Base-by-base conservation (phyloP, 2,329 filamentous ascomycete genomes). In the Fusarium camptoceras region DNA sequence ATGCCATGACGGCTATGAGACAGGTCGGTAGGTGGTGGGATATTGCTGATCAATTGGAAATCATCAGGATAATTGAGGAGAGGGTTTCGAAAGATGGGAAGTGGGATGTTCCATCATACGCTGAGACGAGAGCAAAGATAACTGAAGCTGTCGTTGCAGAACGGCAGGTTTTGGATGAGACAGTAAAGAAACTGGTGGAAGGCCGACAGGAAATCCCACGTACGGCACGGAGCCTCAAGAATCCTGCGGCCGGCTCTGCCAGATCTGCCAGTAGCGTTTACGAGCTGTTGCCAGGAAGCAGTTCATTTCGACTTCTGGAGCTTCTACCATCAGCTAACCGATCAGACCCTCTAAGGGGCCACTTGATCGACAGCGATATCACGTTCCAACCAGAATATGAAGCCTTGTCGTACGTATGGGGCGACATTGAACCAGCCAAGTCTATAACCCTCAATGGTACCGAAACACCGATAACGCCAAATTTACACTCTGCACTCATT, bases 341-440 rank as follows among this genome's bases (percentile, higher is more conserved):
- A 1, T 7, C 42, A 20, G 37, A 51, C 0, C 27, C 50, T 24
- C 39, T 68, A 0, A n/a, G 16, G 0, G 60, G 55, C 0, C 60
- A 20, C 5, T 4, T 68, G 0, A 10, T 68, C 0, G 30, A 70
- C 1, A 61, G 48, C 14, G 66, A 68, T 12, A 59, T 68, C 10
- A 70, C 66, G 1, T 31, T 70, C 4, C 66, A 50, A 4, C 59
- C 66, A 2, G 30, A 61, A 1, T 70, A 66, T 7, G 66, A 68
- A 39, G 66, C 66, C 0, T 18, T 68, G 0, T 68, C 66, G 2
- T 70, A 68, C 2, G 66, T 70, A 28, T 68, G 66, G 66, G 66
- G 66, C 12, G 55, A 62, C 1, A 28, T 15, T 0, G n/a, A 8
- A 5, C 27, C 59, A 6, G 37, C 5, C 16, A 48, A 4, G 3